Base-by-base conservation (phyloP, 1,284 basidiomycete genomes). In the Tylopilus sp. region DNA sequence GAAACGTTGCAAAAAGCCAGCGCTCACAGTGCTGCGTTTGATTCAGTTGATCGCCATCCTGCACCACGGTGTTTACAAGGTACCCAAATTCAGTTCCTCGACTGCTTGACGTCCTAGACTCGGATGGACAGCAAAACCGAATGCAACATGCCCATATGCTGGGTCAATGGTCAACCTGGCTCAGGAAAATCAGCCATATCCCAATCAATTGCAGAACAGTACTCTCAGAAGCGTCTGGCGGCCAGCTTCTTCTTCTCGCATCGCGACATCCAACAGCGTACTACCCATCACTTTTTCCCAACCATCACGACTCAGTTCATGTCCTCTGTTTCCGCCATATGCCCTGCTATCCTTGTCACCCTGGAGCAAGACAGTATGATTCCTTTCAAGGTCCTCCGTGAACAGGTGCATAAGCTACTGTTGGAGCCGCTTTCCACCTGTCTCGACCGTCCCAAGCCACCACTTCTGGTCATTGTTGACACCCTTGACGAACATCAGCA, bases 401-500 rank as follows among this genome's bases (percentile, higher is more conserved):
- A 74, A 49, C 72, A 72, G 33, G 69, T 72, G 64, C 33, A 67
- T 26, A 72, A 64, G 39, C 49, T 74, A 4, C 33, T 72, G 5
- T 24, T 66, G 2, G 65, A 60, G 15, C 65, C 69, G 13, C 38
- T 72, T 9, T 71, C 70, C 12, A 61, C 49, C 29, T 33, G 52
- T 29, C 15, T 24, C 18, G 51, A 58, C 24, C 39, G 22, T 7
- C 32, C 29, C 8, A n/a, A 9, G 3, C 26, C 54, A 39, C 63
- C 71, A 0, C 22, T 67, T 36, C 54, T 73, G 2, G 15, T 74
- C n/a, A 26, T 74, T 2, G 49, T 73, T 2, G 73, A 74, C n/a
- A 62, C 72, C 18, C 66, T 73, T 16, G 72, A 73, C 24, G 71
- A 72, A 24, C 73, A 72, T n/a, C n/a, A n/a, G n/a, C n/a, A n/a